Base-by-base conservation (phyloP, 1,284 basidiomycete species). In the Pyrrhoderma noxium region DNA sequence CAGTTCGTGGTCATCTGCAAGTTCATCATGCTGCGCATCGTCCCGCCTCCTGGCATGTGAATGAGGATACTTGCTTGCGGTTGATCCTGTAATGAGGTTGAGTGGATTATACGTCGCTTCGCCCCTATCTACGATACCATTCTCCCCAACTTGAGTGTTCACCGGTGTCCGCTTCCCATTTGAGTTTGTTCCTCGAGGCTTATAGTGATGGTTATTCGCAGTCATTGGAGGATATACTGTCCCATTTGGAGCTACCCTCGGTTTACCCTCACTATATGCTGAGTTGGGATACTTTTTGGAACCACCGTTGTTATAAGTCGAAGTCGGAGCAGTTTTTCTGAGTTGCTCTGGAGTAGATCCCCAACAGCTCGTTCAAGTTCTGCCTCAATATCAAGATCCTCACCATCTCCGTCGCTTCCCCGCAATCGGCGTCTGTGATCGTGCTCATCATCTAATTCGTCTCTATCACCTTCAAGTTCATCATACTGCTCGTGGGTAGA, bases 301-400 rank as follows among this genome's bases (percentile, higher is more conserved):
- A 5, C 21, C 38, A 18, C 8, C 8, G 38, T 5, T 40, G 38
- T 8, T 22, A 14, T 40, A 18, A 8, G 8, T 8, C 7, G n/a
- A 22, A 18, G 38, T 13, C 35, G 23, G 52, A 22, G 4, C 8
- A 14, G 7, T 8, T n/a, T 14, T 40, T 23, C 19, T 34, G 43
- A 22, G 19, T 23, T 35, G 21, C n/a, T 14, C n/a, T 16, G 21
- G 38, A 5, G 16, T 5, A 5, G 21, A 40, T 19, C 45, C 18
- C 14, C n/a, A 19, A 31, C 47, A 18, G 47, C 47, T 14, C 39
- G 38, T 9, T 22, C 47, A 22, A 49, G 19, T n/a, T 70, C 69
- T 4, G 58, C 64, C 34, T 69, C 68, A 1, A 61, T 63, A 21
- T 64, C 68, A 22, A 57, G 58, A 8, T 52, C 62, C 16, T 56